Evolutionary conservation across 2,329 filamentous ascomycete species (phyloP).

Genomic region (Colletotrichum sp.): DNA sequence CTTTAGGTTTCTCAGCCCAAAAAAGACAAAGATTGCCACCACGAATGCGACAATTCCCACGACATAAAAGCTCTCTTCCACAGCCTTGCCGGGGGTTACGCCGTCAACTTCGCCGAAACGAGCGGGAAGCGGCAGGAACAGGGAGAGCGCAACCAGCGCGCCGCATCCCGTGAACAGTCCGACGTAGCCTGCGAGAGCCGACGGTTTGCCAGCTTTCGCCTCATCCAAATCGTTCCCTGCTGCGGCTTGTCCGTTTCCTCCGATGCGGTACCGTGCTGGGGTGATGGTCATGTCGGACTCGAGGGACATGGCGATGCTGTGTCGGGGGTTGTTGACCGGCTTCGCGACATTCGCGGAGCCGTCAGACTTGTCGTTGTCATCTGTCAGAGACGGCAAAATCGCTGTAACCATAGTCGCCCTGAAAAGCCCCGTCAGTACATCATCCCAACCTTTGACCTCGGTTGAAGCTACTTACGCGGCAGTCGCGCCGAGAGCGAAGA

Average conservation of each 20-base stretch:
- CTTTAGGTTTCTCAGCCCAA: slow-evolving; percentile 72
- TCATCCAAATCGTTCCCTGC: slow-evolving; percentile 22
- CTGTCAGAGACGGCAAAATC: slow-evolving; percentile 76
- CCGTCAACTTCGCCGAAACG: slow-evolving; percentile 74
- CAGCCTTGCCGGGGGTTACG: slow-evolving; percentile 74
- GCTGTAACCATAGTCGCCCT: slow-evolving; percentile 96
- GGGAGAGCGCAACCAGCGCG: slow-evolving; percentile 78
- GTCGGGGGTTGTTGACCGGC: slow-evolving; percentile 46
- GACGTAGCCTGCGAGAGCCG: slow-evolving; percentile 81
- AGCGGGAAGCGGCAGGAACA: slow-evolving; percentile 89
- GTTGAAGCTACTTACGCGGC: slow-evolving; percentile 64
- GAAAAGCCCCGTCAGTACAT: neutral
- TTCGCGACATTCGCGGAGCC: slow-evolving; percentile 30
- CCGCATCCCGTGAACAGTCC: slow-evolving; percentile 93
- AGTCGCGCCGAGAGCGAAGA: slow-evolving; percentile 92
- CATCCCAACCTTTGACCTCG: neutral
- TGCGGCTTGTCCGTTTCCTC: slow-evolving; percentile 30
- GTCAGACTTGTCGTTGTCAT: slow-evolving; percentile 43
- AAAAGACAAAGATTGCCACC: slow-evolving; percentile 76
- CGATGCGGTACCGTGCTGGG: slow-evolving; percentile 59
- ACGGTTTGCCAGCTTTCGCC: slow-evolving; percentile 48
- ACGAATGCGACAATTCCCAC: slow-evolving; percentile 75
- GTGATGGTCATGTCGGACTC: slow-evolving; percentile 80
- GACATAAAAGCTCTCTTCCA: slow-evolving; percentile 86
- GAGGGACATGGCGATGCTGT: slow-evolving; percentile 69